Base-by-base conservation (phyloP, 495 filamentous ascomycete genomes). In the Neurospora sp. region DNA sequence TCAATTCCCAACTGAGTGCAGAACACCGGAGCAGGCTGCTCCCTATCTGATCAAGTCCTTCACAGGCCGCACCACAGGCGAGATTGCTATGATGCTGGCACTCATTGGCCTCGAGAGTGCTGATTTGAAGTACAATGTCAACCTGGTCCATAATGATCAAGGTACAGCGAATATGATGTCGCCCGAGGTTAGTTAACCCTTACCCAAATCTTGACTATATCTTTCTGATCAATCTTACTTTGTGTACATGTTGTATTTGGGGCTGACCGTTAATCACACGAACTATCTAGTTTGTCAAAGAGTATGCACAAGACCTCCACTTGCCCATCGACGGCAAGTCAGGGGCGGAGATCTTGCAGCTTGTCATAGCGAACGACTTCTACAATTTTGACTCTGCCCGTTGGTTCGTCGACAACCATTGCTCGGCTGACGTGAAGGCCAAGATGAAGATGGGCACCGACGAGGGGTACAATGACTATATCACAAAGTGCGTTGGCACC, bases 91-190 rank as follows among this genome's bases (percentile, higher is more conserved):
- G 12, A 72, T 93, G 10, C 75, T 93, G 71, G 81, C 85, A 2
- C 75, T 90, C 44, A 91, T 93, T 77, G 87, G 88, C 5, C 88
- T 88, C 79, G 94, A 97, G 80, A 88, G 85, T 27, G 87, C 70
- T 42, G 86, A 92, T 39, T 91, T 93, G 81, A 85, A 88, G 77
- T 91, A 86, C 83, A 92, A 89, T 75, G 84, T 84, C 76, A 92
- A 93, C 31, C 4, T 35, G 31, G 31, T 4, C 31, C 31, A 37
- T 37, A 6, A 37, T 37, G 35, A 37, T 78, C 71, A 97, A 78
- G 94, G 94, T 22, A 96, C 93, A 0, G 86, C 90, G 31, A 93
- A 93, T 79, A 94, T 96, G 93, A 90, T 93, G 84, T 85, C 82
- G 71, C 81, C 85, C 17, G 70, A 79, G 12, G 75, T 77, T 70